phyloP scores from a whole-genome alignment of 225 moss, liverwort and hornwort genomes.

The Pseudoscleropodium purum region DNA sequence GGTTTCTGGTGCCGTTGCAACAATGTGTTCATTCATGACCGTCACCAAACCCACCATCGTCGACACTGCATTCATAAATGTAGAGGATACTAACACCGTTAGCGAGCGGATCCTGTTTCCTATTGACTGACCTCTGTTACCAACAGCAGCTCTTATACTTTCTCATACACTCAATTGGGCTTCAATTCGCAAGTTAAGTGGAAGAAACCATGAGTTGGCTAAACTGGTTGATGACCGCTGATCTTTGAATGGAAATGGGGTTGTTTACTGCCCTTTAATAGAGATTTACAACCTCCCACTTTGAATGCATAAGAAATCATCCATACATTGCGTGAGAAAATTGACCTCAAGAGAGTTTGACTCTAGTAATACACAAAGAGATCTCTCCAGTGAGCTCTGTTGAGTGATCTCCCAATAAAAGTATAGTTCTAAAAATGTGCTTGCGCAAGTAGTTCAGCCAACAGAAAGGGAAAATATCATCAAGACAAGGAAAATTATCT shows the following conservation, averaged over 20 bases:
- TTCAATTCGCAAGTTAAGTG: background rate
- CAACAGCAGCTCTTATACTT: background rate
- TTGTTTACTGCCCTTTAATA: background rate
- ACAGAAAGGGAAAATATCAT: background rate
- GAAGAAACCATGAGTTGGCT: background rate
- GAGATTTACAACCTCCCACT: background rate
- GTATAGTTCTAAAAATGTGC: background rate
- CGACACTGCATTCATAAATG: conserved; percentile 37
- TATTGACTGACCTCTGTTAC: too few species aligned
- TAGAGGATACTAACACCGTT: background rate
- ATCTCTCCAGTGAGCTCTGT: background rate
- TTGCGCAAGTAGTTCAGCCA: background rate
- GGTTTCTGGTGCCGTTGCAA: conserved; percentile 56
- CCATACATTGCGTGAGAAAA: background rate
- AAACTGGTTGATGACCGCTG: background rate
- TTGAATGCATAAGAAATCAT: background rate
- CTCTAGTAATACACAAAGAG: background rate
- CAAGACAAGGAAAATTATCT: background rate
- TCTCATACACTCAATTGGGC: background rate
- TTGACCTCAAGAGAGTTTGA: background rate
- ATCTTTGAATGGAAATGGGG: background rate
- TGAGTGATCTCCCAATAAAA: background rate
- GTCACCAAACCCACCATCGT: conserved; percentile 74
- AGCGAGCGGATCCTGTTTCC: background rate
- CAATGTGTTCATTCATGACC: conserved; percentile 91